A percentile compares a stretch with the other conserved stretches of the same genome.
These are phyloP conservation scores for Mycena albidolilacea DNA, from an alignment of 768 basidiomycete species.

Conservation along the genomic window DNA sequence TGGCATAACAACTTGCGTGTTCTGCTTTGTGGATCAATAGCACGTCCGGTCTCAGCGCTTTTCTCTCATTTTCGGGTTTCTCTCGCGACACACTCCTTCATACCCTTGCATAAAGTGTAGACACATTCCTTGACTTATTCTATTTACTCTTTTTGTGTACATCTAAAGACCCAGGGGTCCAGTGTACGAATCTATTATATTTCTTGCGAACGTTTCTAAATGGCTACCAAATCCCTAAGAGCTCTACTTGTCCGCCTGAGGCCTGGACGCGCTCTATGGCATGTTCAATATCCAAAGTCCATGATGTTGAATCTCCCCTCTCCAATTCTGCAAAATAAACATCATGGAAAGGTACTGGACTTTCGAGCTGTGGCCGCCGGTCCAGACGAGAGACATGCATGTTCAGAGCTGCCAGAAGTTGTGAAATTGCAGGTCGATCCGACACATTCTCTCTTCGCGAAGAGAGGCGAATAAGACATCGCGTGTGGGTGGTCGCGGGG, in stretches of 20 bases:
- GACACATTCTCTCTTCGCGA: neutral
- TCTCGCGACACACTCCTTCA: constrained; percentile 26
- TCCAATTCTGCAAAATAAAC: constrained; percentile 78
- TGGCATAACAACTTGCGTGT: constrained; percentile 29
- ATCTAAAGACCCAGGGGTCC: constrained; percentile 21
- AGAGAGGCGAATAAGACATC: constrained; percentile 27
- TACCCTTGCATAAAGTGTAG: constrained; percentile 31
- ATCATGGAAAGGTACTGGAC: constrained; percentile 63
- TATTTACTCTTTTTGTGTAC: constrained; percentile 37
- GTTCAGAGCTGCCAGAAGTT: constrained; percentile 54
- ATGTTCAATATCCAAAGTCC: constrained; percentile 16
- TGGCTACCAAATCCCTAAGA: constrained; percentile 35
- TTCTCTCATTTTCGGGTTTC: constrained; percentile 33
- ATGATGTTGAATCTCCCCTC: constrained; percentile 10
- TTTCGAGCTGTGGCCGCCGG: constrained; percentile 68
- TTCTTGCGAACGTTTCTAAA: neutral
- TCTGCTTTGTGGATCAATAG: constrained; percentile 34
- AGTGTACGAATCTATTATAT: constrained; percentile 25
- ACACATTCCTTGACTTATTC: constrained; percentile 37
- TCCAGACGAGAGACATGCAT: constrained; percentile 70
- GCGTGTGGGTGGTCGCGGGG: constrained; percentile 32
- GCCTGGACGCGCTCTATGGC: constrained; percentile 25
- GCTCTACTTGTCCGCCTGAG: constrained; percentile 16
- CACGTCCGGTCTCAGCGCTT: constrained; percentile 37
- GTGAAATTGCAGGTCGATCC: constrained; percentile 39